phyloP scores from a whole-genome alignment of 1,139 yeast species.

The Barnettozyma hawaiiensis region DNA sequence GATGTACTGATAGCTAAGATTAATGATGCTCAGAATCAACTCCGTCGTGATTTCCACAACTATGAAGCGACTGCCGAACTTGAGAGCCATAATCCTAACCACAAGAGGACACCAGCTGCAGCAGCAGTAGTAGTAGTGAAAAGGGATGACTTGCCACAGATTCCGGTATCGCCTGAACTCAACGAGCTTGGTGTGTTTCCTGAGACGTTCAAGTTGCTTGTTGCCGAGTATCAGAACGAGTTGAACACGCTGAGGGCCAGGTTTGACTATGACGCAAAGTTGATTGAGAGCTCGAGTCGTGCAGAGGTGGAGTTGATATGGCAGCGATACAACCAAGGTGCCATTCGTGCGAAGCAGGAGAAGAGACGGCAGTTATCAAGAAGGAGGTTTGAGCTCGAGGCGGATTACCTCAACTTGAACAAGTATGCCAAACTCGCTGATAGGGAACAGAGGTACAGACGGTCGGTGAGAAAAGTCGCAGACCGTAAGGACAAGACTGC shows the following conservation, averaged over 20 bases:
- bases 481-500: slow-evolving; percentile 11
- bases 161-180: slow-evolving; percentile 10
- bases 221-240: slow-evolving; percentile 1
- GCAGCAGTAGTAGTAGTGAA: too few species aligned
- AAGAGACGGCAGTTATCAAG: slow-evolving; percentile 14
- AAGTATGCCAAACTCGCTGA: slow-evolving; percentile 10
- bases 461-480: slow-evolving; percentile 16
- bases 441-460: slow-evolving; percentile 14
- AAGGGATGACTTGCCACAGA: slow-evolving; percentile 7
- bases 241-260: slow-evolving; percentile 12
- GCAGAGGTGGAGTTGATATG: slow-evolving; percentile 18
- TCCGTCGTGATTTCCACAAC: slow-evolving; percentile 9
- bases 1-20: slow-evolving; percentile 28
- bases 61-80: slow-evolving; percentile 11
- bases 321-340: slow-evolving; percentile 24
- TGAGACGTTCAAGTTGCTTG: slow-evolving; percentile 10
- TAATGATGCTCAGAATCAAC: slow-evolving; percentile 18
- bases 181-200: slow-evolving; percentile 24
- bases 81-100: background rate
- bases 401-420: slow-evolving; percentile 22
- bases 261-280: slow-evolving; percentile 19
- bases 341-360: slow-evolving; percentile 21
- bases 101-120: too few species aligned
- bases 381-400: slow-evolving; percentile 21
- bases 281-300: slow-evolving; percentile 18